These are phyloP conservation scores for Dictyostelium intermedium DNA, from an alignment of 78 protist species.

Conservation along the genomic window DNA sequence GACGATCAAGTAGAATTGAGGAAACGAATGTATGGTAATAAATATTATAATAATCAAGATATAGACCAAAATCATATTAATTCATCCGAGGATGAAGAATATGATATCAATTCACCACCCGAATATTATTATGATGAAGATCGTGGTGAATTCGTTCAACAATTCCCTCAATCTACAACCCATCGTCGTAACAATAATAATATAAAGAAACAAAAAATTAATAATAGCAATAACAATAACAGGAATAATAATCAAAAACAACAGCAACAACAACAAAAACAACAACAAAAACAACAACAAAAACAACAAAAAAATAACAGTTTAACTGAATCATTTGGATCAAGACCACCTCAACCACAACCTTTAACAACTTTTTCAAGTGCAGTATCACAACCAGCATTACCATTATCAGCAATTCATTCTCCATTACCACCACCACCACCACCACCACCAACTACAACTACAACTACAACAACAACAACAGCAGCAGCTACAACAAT, in stretches of 20 bases:
- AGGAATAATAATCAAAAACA: background rate
- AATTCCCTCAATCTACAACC: background rate
- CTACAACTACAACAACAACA: too few species aligned
- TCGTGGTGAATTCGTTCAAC: background rate
- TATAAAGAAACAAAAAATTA: background rate
- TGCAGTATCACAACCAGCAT: background rate
- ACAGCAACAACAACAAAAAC: background rate
- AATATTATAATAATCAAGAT: background rate
- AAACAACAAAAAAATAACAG: background rate
- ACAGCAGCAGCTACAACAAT: background rate
- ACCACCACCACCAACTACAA: background rate
- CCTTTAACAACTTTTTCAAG: background rate
- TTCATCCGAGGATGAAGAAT: background rate
- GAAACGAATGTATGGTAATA: background rate
- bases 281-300: background rate
- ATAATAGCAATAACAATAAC: background rate
- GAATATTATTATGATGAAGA: constrained; percentile 13
- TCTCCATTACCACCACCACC: background rate
- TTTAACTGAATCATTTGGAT: background rate
- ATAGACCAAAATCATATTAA: background rate
- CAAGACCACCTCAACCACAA: background rate
- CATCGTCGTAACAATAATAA: background rate
- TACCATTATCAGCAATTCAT: background rate
- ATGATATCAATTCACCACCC: background rate
- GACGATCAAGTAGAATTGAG: background rate